These are phyloP conservation scores for Boehmeria nivea DNA, from an alignment of 306 rosid species.

Conservation along the genomic window DNA sequence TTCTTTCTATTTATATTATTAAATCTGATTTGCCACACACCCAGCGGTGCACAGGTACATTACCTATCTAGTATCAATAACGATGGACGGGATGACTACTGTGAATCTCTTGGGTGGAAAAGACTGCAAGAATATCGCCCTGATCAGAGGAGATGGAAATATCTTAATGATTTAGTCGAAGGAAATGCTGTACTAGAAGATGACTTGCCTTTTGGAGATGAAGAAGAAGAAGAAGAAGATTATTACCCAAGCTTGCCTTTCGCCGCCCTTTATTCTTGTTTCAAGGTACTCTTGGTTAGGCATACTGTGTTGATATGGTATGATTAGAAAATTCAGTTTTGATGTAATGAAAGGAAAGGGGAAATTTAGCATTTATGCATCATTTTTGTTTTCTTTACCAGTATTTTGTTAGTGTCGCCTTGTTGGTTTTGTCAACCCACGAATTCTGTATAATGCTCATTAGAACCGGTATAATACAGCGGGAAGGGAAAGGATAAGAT, in stretches of 20 bases:
- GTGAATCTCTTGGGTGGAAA: slow-evolving; percentile 79
- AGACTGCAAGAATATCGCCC: slow-evolving; percentile 69
- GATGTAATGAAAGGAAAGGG: too few relatives aligned
- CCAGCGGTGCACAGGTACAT: slow-evolving; percentile 78
- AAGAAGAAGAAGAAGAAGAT: slow-evolving; percentile 72
- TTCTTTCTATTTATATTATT: slow-evolving; percentile 23
- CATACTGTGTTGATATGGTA: background rate
- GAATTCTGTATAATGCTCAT: too few relatives aligned
- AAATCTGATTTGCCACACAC: slow-evolving; percentile 24
- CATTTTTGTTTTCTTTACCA: too few relatives aligned
- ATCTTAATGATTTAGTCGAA: slow-evolving; percentile 59
- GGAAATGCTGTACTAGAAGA: slow-evolving; percentile 46
- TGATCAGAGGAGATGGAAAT: slow-evolving; percentile 64
- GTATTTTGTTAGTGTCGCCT: too few relatives aligned
- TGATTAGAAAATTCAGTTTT: too few relatives aligned
- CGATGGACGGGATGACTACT: slow-evolving; percentile 67
- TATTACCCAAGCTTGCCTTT: slow-evolving; percentile 89
- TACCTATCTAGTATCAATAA: slow-evolving; percentile 67
- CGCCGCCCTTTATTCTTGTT: slow-evolving; percentile 75
- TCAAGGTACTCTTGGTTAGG: slow-evolving; percentile 51
- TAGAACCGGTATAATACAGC: too few relatives aligned
- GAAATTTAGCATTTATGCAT: too few relatives aligned
- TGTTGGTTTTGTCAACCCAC: too few relatives aligned
- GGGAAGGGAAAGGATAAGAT: too few relatives aligned
- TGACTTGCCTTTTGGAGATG: slow-evolving; percentile 49